Evolutionary conservation across 169 alveolate genomes (phyloP), one percentile per base, ranked within the genome.

Genomic region (Plasmodium blacklocki): DNA sequence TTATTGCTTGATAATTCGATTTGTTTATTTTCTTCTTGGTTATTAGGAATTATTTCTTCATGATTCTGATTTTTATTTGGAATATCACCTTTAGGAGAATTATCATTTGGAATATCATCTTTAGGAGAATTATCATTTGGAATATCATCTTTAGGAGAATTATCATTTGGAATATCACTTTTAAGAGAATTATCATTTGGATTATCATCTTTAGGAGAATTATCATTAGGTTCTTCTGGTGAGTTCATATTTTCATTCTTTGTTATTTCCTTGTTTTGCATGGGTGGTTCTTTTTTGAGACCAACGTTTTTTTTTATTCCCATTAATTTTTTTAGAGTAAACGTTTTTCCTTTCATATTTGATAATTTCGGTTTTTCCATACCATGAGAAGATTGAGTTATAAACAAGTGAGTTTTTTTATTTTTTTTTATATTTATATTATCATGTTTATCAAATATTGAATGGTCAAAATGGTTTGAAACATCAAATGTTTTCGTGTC

Each of bases 361-460:
- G 47, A 21, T 32, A 32, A n/a, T 39, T 58, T 80, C 8, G 90
- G 90, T 68, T 80, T 80, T 2, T 66, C 64, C 90, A 80, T 80
- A 12, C 90, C 90, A 62, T 80, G 90, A 7, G 70, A 21, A 6
- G 90, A 60, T 26, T 62, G 85, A 2, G 80, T 32, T 52, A 80
- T n/a, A 21, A 80, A 80, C 19, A 26, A 64, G n/a, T 76, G 63
- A 52, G 18, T 21, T 23, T 29, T 26, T 15, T 47, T 56, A 39
- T 72, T 29, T 52, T 50, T n/a, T 14, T 29, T 58, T 64, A 58
- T 58, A 12, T 29, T n/a, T 64, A 29, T 63, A 64, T 43, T 78
- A 11, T 26, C 71, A 19, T 59, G 52, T 29, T 49, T 59, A 21
- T 66, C 67, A 21, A 78, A 32, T 43, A 12, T 21, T 11, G 12